Base-by-base conservation (phyloP, 2,329 filamentous ascomycete genomes). In the Acephala macrosclerotiorum region DNA sequence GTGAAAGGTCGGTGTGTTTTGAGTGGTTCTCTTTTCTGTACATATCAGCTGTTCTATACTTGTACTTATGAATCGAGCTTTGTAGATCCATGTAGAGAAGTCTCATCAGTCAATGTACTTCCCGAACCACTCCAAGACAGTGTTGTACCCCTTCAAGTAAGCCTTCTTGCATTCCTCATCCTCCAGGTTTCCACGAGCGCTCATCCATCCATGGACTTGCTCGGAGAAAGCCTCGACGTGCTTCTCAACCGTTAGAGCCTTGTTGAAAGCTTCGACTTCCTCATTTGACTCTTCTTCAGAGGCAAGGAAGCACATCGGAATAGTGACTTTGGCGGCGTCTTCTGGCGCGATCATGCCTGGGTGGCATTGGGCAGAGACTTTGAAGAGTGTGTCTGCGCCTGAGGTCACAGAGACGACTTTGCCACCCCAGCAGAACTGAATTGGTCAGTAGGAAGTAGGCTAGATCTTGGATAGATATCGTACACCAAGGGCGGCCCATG, bases 301-400 rank as follows among this genome's bases (percentile, higher is more conserved):
- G 0, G 89, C 88, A 1, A 92, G 82, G 69, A 91, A 71, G 60
- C 83, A 80, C 56, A 90, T 79, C 1, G 90, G 90, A 7, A 90
- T 80, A 51, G 82, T 85, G 76, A 91, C 81, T 22, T 79, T 81
- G 68, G 81, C 76, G 3, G 88, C 89, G 57, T 92, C 89, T 42
- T 81, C 79, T 36, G 84, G 78, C 66, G 89, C 86, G 47, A 89
- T 84, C 84, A 89, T 87, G 69, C 86, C 87, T 1, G 87, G 87
- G 76, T 89, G 87, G 65, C 77, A 77, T 63, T 82, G 76, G 51
- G 83, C 84, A 5, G 76, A 84, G 42, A 80, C 80, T 67, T 80
- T 81, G 75, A 91, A 91, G 1, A 42, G 60, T 6, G 64, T 66
- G 7, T 65, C 47, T n/a, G 59, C 2, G 2, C 70, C 68, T 1